phyloP scores from a whole-genome alignment of 352 stramenopile species.

The Globisporangium parvum region DNA sequence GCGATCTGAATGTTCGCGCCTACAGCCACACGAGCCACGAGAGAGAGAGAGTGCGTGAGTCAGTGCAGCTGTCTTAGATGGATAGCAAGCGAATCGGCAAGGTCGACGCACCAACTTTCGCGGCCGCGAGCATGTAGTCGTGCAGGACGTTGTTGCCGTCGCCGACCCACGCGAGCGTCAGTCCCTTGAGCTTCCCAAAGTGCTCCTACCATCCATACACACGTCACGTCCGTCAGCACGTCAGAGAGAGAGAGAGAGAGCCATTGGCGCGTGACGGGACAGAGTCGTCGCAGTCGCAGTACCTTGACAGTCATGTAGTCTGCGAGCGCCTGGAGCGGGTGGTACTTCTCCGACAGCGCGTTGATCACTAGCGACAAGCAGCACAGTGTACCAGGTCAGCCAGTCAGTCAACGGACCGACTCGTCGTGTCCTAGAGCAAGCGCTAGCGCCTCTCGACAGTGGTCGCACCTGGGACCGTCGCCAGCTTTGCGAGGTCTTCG shows the following conservation, averaged over 20 bases:
- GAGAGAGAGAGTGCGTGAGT: not conserved
- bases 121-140: slow-evolving; percentile 95
- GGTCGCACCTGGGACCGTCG: slow-evolving; percentile 73
- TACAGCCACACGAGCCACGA: slow-evolving; percentile 1
- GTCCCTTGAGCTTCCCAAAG: slow-evolving; percentile 80
- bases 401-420: too few species aligned
- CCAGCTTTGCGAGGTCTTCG: slow-evolving; percentile 84
- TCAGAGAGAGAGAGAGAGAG: too few species aligned
- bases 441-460: too few species aligned
- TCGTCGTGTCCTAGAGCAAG: not conserved
- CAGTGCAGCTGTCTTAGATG: too few species aligned
- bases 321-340: slow-evolving; percentile 97
- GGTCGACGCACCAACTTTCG: slow-evolving; percentile 64
- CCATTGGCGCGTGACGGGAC: not conserved
- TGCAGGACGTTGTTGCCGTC: slow-evolving; percentile 98
- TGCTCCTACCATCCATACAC: slow-evolving; percentile 35
- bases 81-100: not conserved
- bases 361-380: slow-evolving; percentile 89
- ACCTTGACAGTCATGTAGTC: slow-evolving; percentile 97
- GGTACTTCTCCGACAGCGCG: slow-evolving; percentile 96
- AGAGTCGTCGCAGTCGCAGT: not conserved
- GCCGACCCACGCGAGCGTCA: slow-evolving; percentile 96
- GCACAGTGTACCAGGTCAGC: not conserved
- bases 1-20: slow-evolving; percentile 93
- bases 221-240: not conserved